Conservation (phyloP, 495 filamentous ascomycete genomes). For the Neurospora discreta region DNA sequence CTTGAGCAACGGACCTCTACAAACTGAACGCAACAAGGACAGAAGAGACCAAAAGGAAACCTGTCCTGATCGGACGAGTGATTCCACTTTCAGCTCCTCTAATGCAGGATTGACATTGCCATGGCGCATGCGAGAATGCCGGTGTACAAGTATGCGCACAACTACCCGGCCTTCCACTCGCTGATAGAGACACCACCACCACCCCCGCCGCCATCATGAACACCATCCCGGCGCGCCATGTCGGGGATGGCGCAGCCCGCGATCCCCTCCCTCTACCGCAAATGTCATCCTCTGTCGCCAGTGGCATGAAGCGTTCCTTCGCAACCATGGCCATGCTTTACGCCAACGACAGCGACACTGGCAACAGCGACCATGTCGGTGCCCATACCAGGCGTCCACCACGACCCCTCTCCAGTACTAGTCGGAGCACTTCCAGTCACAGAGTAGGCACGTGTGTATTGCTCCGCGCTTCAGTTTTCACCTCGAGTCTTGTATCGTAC, state of each 20-base stretch:
- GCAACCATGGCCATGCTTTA: conserved; percentile 10
- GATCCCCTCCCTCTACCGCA: not conserved
- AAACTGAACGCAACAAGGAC: too few species aligned
- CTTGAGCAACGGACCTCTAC: too few species aligned
- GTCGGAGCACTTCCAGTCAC: not conserved
- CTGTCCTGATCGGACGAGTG: too few species aligned
- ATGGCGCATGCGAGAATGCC: not conserved
- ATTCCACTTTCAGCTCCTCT: too few species aligned
- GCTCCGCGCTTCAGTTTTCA: not conserved
- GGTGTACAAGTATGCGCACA: not conserved
- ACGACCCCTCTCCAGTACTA: not conserved
- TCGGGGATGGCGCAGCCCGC: not conserved
- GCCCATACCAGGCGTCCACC: not conserved
- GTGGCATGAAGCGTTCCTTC: conserved; percentile 17
- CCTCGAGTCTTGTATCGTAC: not conserved
- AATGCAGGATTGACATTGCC: not conserved
- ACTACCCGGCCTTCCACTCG: not conserved
- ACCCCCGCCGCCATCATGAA: not conserved
- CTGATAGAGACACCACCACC: not conserved
- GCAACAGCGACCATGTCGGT: not conserved
- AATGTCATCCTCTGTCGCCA: conserved; percentile 7
- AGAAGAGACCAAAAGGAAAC: too few species aligned
- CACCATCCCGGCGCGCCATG: not conserved
- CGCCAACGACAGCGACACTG: not conserved
- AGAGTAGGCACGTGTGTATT: not conserved